Conservation (phyloP, 805 yeast genomes). For the Hermanozyma aechmeae region DNA sequence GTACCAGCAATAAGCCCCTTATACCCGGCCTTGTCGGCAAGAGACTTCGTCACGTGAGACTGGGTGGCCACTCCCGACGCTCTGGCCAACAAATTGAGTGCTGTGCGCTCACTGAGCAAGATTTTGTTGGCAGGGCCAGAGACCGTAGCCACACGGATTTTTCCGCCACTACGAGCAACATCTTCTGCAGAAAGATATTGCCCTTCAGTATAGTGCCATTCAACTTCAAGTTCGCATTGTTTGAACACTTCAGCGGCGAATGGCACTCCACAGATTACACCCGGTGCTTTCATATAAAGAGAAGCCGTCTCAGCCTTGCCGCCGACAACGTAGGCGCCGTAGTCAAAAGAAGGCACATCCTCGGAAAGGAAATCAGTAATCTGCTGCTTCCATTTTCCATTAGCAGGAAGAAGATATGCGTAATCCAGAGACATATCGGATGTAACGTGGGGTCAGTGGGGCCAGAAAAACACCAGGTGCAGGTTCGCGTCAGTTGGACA, state of each 20-base stretch:
- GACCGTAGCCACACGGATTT: slow-evolving; percentile 66
- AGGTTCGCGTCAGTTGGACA: too few species aligned
- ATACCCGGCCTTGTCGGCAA: slow-evolving; percentile 64
- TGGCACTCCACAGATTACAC: slow-evolving; percentile 78
- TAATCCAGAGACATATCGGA: slow-evolving; percentile 14
- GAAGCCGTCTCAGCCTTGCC: slow-evolving; percentile 60
- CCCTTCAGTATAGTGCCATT: slow-evolving; percentile 76
- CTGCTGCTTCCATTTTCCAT: slow-evolving; percentile 75
- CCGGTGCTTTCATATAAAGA: slow-evolving; percentile 70
- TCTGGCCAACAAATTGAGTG: slow-evolving; percentile 73
- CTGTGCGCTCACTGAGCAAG: slow-evolving; percentile 76
- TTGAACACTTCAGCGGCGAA: slow-evolving; percentile 78
- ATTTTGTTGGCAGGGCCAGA: slow-evolving; percentile 73
- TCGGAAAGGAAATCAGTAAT: slow-evolving; percentile 72
- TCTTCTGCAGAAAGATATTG: slow-evolving; percentile 29
- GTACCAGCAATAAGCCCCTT: slow-evolving; percentile 90
- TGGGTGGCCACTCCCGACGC: slow-evolving; percentile 84
- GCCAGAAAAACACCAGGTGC: too few species aligned
- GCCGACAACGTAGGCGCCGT: slow-evolving; percentile 95
- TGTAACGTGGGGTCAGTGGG: background rate
- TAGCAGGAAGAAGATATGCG: slow-evolving; percentile 57
- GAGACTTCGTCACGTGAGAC: slow-evolving; percentile 43
- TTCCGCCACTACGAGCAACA: slow-evolving; percentile 42
- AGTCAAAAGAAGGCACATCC: slow-evolving; percentile 90
- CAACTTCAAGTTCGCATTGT: slow-evolving; percentile 63